Evolutionary conservation across 441 rosid genomes (phyloP), one percentile per base, ranked within the genome.

Genomic region (Sinapis alba): DNA sequence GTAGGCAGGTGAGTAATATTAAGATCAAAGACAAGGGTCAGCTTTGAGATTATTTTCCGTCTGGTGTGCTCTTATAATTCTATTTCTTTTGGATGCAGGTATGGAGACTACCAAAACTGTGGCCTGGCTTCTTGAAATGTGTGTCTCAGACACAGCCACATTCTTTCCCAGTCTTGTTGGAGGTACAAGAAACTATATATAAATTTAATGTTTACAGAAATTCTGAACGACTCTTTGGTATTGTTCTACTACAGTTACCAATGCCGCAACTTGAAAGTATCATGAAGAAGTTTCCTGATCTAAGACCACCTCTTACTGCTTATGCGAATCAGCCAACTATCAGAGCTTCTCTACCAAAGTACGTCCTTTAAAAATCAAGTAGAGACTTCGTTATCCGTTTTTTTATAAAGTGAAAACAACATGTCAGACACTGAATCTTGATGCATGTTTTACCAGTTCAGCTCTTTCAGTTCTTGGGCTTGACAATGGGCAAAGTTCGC

Each of bases 61-160:
- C 8, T 47, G 18, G 7, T 32, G 24, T 73, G 72, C 24, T 75
- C 24, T 75, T 47, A 38, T 23, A 41, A 58, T 32, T 18, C 15
- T 38, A 69, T 58, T 23, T 60, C 32, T 69, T 66, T 69, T 63
- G 58, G 57, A 38, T 75, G 71, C 84, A 94, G 99, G 81, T 94
- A 38, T 96, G 99, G 99, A 96, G 87, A 83, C 88, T 94, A 88
- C 99, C 99, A 32, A 96, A 96, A 84, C 73, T 96, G 77, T 96
- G 98, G 97, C 98, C 92, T 76, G 98, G 99, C 68, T 96, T 96
- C 83, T 78, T 94, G 87, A 96, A 96, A 84, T 96, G 98, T 60
- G 92, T 89, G 30, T 86, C 97, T 80, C 99, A 94, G 83, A 96
- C 97, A 43, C 90, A 83, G 70, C 99, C 99, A 6, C 98, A 90